Conservation (phyloP, 2,329 filamentous ascomycete genomes). For the Verticillium klebahnii region DNA sequence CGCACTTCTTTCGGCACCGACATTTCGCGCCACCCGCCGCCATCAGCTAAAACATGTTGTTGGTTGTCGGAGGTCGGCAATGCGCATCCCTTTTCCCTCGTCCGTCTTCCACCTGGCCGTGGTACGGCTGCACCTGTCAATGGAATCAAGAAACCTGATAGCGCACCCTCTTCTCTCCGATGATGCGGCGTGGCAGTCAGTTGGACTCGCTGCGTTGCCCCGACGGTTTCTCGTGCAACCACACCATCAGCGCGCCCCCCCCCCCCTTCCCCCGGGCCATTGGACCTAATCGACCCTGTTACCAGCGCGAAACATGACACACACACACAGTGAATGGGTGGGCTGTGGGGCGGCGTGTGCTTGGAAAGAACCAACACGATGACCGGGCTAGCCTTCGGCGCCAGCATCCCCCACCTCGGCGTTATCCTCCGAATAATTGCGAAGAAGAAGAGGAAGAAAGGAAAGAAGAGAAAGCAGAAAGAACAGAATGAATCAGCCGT, state of each 20-base stretch:
- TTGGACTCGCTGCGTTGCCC: background rate
- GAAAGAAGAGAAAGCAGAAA: background rate
- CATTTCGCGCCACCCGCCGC: background rate
- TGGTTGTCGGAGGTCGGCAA: background rate
- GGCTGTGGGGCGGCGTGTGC: background rate
- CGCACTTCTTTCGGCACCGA: background rate
- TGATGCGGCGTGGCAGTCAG: background rate
- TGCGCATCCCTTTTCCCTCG: background rate
- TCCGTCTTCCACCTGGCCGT: background rate
- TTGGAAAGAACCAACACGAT: background rate
- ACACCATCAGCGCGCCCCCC: background rate
- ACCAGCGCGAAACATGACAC: too few relatives aligned
- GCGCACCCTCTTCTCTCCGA: background rate
- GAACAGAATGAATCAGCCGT: background rate
- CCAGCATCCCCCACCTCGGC: too few relatives aligned
- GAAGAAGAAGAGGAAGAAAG: too few relatives aligned
- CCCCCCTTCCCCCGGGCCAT: background rate
- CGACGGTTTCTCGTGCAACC: background rate
- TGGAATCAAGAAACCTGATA: background rate
- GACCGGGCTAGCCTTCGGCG: background rate
- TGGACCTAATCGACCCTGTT: background rate
- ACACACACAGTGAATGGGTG: background rate
- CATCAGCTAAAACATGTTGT: background rate
- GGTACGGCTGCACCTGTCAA: background rate
- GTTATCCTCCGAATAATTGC: too few relatives aligned